Evolutionary conservation across 2,329 filamentous ascomycete species (phyloP).

Genomic region (Xylaria digitata): DNA sequence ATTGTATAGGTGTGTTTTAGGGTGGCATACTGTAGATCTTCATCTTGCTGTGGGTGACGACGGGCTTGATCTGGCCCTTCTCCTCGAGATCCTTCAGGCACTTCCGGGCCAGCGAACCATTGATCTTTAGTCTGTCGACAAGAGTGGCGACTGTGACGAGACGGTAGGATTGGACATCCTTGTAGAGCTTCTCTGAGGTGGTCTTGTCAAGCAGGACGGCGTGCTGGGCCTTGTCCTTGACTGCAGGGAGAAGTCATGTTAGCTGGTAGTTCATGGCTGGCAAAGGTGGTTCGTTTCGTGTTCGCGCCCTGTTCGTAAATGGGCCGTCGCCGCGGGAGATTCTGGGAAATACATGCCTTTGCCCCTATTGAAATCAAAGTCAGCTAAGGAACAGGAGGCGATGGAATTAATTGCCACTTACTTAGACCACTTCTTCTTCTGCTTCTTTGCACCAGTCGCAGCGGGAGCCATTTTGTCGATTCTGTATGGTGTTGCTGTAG

Average conservation of each 20-base stretch:
- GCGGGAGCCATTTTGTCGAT: conserved; percentile 61
- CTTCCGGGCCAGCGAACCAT: conserved; percentile 93
- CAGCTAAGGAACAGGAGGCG: conserved; percentile 35
- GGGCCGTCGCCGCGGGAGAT: conserved; percentile 29
- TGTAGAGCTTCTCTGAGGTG: conserved; percentile 98
- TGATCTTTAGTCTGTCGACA: conserved; percentile 99
- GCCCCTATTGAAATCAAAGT: conserved; percentile 46
- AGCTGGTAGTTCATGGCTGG: conserved; percentile 34
- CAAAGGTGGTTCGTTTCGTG: conserved; percentile 20
- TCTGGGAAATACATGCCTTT: conserved; percentile 47
- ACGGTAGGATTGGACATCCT: conserved; percentile 99
- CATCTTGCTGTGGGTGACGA: conserved; percentile 96
- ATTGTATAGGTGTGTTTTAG: background rate
- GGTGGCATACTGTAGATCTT: conserved; percentile 87
- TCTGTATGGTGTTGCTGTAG: conserved; percentile 46
- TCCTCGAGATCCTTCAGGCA: conserved; percentile 94
- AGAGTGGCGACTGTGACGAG: conserved; percentile 98
- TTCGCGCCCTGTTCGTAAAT: conserved; percentile 27
- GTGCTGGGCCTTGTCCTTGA: conserved; percentile 99
- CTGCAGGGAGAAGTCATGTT: conserved; percentile 53
- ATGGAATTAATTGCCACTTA: conserved; percentile 62
- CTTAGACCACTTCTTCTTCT: conserved; percentile 82
- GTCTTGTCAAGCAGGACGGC: conserved; percentile 98
- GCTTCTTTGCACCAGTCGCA: conserved; percentile 77
- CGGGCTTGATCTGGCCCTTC: conserved; percentile 98